Conservation (phyloP, 345 rosid genomes). For the Populus nigra region DNA sequence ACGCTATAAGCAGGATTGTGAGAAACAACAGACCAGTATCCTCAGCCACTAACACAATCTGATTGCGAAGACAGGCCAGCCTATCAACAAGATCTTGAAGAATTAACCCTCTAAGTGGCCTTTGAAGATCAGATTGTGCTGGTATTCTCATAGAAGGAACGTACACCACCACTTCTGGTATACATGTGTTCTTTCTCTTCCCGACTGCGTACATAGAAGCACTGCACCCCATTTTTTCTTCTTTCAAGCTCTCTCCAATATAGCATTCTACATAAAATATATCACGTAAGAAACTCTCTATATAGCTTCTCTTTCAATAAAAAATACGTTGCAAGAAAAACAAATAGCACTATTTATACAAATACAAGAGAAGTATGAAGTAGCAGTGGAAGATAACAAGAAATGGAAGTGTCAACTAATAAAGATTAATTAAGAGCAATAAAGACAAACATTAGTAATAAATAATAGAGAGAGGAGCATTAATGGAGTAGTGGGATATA, state of each 20-base stretch:
- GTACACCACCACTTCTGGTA: slow-evolving; percentile 59
- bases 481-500: background rate
- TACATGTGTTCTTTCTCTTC: slow-evolving; percentile 44
- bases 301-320: background rate
- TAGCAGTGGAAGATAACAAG: background rate
- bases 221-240: slow-evolving; percentile 68
- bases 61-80: slow-evolving; percentile 56
- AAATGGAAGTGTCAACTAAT: background rate
- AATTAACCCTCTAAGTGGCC: slow-evolving; percentile 54
- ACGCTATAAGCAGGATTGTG: background rate
- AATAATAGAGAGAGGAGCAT: background rate
- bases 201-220: slow-evolving; percentile 51
- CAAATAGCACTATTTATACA: background rate
- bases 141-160: slow-evolving; percentile 64
- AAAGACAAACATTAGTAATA: too few species aligned
- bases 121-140: slow-evolving; percentile 61
- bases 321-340: background rate
- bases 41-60: slow-evolving; percentile 64
- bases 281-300: slow-evolving; percentile 11
- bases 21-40: slow-evolving; percentile 51
- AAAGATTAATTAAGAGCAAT: background rate
- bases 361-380: too few species aligned
- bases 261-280: slow-evolving; percentile 35
- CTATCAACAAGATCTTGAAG: slow-evolving; percentile 48
- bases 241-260: slow-evolving; percentile 25